Evolutionary conservation across 164 flowering plant species (phyloP), one percentile per base, ranked within the genome.

Genomic region (Macadamia tetraphylla): DNA sequence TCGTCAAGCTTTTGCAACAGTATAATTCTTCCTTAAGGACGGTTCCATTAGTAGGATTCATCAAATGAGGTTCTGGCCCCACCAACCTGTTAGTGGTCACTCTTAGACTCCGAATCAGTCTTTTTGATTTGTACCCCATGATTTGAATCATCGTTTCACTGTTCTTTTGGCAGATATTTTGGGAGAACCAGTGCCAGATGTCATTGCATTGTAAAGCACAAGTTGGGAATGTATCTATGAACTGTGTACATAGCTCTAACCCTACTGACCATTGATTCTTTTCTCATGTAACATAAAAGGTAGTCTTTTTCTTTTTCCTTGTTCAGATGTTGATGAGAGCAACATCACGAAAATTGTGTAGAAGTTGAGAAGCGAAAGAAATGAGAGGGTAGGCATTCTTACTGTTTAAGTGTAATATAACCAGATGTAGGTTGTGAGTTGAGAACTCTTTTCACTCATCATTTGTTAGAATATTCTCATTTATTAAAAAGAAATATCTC

Each of bases 171-270:
- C 69, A 68, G 69, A 65, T 55, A 11, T 68, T 69, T 74, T 78
- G 77, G 66, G 40, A 29, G 74, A 35, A 65, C 73, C 74, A 63
- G 58, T 67, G 73, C 69, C 69, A 31, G 80, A 80, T 59, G 71
- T 63, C 68, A 11, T 3, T 14, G 66, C 61, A 68, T 43, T 70
- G 71, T 48, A 71, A 69, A 72, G 71, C 66, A 44, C 58, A 65
- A 31, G 67, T 66, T 49, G 68, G 64, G 46, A 69, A 73, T 67
- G 77, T 74, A 76, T 71, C 74, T 72, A 31, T 69, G 59, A 77
- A 71, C 76, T 71, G 13, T 87, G 87, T 85, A 87, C 82, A 81
- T 60, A 81, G 73, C 78, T 72, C 85, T 82, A 77, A 82, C 86
- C 86, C 76, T 58, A 61, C 70, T 73, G 62, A 71, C 69, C 29